Percentiles rank a stretch among this genome's conserved stretches.
Conservation (phyloP, 352 stramenopile species). For the Phytophthora pistaciae region DNA sequence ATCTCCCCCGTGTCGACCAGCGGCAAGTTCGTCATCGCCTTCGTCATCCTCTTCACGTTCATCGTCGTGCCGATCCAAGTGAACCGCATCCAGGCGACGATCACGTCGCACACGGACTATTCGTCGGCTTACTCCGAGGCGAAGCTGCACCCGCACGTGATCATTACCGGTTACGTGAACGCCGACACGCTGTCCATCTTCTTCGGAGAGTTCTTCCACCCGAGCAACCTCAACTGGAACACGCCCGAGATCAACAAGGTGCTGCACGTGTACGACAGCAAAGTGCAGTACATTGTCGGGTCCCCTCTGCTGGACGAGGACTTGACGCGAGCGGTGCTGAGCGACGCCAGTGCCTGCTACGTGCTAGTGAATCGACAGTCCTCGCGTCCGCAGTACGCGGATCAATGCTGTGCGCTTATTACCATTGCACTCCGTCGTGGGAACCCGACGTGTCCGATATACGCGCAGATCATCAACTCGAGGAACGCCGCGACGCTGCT, state of each 20-base stretch:
- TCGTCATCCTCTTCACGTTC: constrained; percentile 87
- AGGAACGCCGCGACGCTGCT: constrained; percentile 70
- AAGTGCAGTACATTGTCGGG: constrained; percentile 87
- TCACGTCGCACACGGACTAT: constrained; percentile 85
- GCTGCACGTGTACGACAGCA: constrained; percentile 77
- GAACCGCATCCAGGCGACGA: constrained; percentile 76
- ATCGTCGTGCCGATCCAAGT: constrained; percentile 85
- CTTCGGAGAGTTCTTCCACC: constrained; percentile 88
- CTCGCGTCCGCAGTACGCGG: constrained; percentile 60
- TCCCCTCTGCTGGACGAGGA: constrained; percentile 85
- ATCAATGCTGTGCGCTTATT: constrained; percentile 77
- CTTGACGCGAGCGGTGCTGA: constrained; percentile 64
- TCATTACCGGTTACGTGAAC: constrained; percentile 81
- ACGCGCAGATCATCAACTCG: constrained; percentile 79
- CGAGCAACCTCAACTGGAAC: constrained; percentile 87
- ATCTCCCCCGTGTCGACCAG: constrained; percentile 68
- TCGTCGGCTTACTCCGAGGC: constrained; percentile 77
- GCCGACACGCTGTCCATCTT: constrained; percentile 72
- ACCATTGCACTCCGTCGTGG: constrained; percentile 78
- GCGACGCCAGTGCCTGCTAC: constrained; percentile 67
- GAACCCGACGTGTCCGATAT: constrained; percentile 80
- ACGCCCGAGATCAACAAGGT: constrained; percentile 78
- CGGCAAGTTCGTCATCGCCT: constrained; percentile 83
- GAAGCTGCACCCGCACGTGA: constrained; percentile 80
- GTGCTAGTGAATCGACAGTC: constrained; percentile 75